Evolutionary conservation across 1,284 basidiomycete genomes (phyloP), one percentile per base, ranked within the genome.

Genomic region (Boletus semigastroideus): DNA sequence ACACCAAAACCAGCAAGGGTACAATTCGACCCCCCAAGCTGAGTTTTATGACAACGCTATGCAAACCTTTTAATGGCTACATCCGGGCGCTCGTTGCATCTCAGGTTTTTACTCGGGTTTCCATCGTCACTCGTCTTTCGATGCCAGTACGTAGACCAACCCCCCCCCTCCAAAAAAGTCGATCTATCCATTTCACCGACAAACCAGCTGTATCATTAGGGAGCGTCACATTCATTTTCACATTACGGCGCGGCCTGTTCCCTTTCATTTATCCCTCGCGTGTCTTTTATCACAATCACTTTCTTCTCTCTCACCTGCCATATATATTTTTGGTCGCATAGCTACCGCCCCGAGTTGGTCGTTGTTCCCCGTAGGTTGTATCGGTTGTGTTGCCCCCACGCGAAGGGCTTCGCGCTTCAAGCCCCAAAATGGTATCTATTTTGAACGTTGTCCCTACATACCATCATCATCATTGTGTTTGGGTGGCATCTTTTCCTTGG

Each of bases 321-420:
- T 69, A 64, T 65, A 64, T 69, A 66, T 59, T 61, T 64, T 66
- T 67, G 58, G 57, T 59, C 53, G 56, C 51, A 59, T 63, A 54
- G 53, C 51, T 59, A 51, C 49, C 25, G 25, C 25, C 46, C 46
- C 13, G 51, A 47, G 53, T 46, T 40, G 50, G 42, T 16, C 34
- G 39, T 46, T 39, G 34, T 55, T 22, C 13, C 33, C 25, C 39
- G 52, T 63, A 54, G 27, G 57, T 42, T 61, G 60, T 65, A 63
- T 65, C 59, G 52, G 61, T 62, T 63, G 52, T 55, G 47, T 56
- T 57, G 43, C 46, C 25, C 25, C 54, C 52, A 31, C 51, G 73
- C 75, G 75, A 77, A 77, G 76, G 75, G 74, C 74, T 75, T 76
- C 74, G 76, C 75, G 52, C 42, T 60, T 62, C 60, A 74, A 73